Conservation (phyloP, 129 eudicot genomes). For the Heracleum sosnowskyi region DNA sequence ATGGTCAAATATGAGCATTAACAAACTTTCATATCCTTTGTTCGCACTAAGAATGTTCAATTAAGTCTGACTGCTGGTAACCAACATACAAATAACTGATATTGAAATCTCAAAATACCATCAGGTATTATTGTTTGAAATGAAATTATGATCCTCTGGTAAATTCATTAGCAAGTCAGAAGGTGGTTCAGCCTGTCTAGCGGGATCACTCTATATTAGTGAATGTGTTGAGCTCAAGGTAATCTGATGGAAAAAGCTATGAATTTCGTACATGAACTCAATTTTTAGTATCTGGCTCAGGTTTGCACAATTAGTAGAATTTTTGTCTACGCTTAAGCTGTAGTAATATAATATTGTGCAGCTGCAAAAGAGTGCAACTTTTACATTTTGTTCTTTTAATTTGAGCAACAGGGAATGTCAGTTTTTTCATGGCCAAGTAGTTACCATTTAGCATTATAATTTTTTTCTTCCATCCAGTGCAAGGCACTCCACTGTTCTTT, state of each 20-base stretch:
- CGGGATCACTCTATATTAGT: background rate
- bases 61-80: background rate
- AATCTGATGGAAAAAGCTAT: background rate
- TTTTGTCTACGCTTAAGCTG: background rate
- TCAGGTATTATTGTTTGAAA: background rate
- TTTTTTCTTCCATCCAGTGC: background rate
- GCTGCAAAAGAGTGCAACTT: background rate
- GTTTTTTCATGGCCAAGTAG: background rate
- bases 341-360: background rate
- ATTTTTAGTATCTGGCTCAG: background rate
- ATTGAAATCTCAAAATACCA: background rate
- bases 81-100: background rate
- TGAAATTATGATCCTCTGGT: background rate
- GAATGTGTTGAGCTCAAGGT: background rate
- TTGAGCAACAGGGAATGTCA: background rate
- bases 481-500: background rate
- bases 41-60: background rate
- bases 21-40: background rate
- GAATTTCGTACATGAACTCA: background rate
- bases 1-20: background rate
- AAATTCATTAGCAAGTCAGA: background rate
- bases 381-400: background rate
- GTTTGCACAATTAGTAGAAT: background rate
- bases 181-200: background rate
- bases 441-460: background rate